Conservation (phyloP, 2,329 filamentous ascomycete genomes). For the Salinomyces thailandicus region DNA sequence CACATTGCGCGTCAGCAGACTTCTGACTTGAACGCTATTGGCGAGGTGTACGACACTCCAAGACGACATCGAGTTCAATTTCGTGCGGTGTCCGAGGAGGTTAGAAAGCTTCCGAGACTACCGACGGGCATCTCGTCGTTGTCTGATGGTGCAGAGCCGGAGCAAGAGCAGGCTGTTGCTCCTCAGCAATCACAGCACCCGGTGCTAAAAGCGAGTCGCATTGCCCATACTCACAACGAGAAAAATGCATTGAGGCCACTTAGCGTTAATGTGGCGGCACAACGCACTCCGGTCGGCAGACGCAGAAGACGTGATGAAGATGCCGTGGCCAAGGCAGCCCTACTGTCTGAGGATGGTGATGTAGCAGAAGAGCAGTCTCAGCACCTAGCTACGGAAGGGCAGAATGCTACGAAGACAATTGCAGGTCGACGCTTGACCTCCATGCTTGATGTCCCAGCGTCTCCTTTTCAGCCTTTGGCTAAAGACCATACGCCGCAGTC, state of each 20-base stretch:
- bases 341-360: constrained; percentile 24
- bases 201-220: not conserved
- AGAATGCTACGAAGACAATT: not conserved
- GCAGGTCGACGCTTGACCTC: constrained; percentile 12
- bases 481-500: constrained; percentile 1
- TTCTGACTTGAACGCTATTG: constrained; percentile 35
- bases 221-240: not conserved
- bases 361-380: not conserved
- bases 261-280: constrained; percentile 13
- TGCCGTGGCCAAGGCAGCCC: constrained; percentile 10
- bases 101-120: constrained; percentile 5
- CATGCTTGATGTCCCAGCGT: constrained; percentile 15
- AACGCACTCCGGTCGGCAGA: constrained; percentile 4
- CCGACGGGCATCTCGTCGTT: constrained; percentile 13
- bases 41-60: constrained; percentile 23
- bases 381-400: not conserved
- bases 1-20: constrained; percentile 28
- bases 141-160: constrained; percentile 12
- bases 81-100: constrained; percentile 16
- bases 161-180: not conserved
- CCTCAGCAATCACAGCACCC: not conserved
- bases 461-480: constrained; percentile 5
- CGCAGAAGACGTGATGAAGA: constrained; percentile 8
- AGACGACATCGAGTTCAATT: constrained; percentile 12
- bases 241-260: constrained; percentile 9